Base-by-base conservation (phyloP, 177 flowering plant species). In the Vitis hybrid region DNA sequence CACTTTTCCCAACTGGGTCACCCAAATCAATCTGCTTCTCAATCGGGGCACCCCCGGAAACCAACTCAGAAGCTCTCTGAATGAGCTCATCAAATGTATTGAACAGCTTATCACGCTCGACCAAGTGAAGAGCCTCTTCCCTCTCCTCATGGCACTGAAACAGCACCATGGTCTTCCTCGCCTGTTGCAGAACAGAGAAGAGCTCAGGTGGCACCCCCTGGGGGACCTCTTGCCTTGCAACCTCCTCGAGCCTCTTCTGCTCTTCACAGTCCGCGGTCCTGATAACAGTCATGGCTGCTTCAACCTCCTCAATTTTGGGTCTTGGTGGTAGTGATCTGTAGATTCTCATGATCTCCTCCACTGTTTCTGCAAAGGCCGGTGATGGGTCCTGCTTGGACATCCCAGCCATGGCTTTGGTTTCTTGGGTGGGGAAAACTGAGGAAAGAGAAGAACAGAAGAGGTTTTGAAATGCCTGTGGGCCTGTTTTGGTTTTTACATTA, bases 281-380 rank as follows among this genome's bases (percentile, higher is more conserved):
- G 73, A 90, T 61, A 2, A 89, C 80, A 3, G 80, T 76, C 66
- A 39, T 64, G 72, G 91, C 89, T 10, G 90, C 95, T 78, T 82
- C 86, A 49, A 89, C 80, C 60, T 88, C 90, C 13, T 87, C 91
- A 15, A 89, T 70, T 67, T 84, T 72, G 63, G 96, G 90, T 65
- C 93, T 83, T 2, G 84, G 84, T 45, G 91, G 90, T 17, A 87
- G 81, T 11, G 91, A 88, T 70, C 71, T 80, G 89, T 75, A 84
- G 51, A 80, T 76, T 62, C 68, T 76, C 82, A 65, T 90, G 75
- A 90, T 88, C 65, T 87, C 91, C 1, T 79, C 78, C 0, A 86
- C 86, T 2, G 86, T 62, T 67, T 75, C 83, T 19, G 72, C 65
- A 66, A 68, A 71, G 60, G 78, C 81, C 8, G 85, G 73, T 58